Evolutionary conservation across 495 filamentous ascomycete genomes (phyloP).

Genomic region (Penicillium crystallinum): DNA sequence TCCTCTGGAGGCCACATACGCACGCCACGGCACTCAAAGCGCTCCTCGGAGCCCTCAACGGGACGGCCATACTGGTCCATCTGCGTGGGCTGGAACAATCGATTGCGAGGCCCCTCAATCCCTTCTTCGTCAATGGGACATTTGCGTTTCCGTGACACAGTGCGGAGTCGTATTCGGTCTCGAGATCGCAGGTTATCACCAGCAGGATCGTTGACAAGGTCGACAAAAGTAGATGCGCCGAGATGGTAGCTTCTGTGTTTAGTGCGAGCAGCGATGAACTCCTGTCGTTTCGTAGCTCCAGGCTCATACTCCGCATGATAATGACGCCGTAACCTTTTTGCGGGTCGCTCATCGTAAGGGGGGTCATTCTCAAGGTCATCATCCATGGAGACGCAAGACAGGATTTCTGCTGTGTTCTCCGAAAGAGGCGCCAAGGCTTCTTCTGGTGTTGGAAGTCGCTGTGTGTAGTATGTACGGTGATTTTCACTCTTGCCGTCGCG

Average conservation of each 20-base stretch:
- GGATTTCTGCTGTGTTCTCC: neutral
- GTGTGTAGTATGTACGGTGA: slow-evolving; percentile 64
- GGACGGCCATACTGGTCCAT: slow-evolving; percentile 19
- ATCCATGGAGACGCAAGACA: neutral
- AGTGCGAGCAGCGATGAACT: slow-evolving; percentile 53
- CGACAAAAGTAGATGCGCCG: slow-evolving; percentile 55
- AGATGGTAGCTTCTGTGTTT: slow-evolving; percentile 57
- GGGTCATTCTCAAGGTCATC: slow-evolving; percentile 24
- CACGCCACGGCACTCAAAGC: slow-evolving; percentile 47
- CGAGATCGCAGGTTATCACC: slow-evolving; percentile 30
- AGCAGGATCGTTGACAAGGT: slow-evolving; percentile 57
- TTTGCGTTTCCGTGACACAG: slow-evolving; percentile 41
- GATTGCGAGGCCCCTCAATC: slow-evolving; percentile 23
- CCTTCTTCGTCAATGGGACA: slow-evolving; percentile 37
- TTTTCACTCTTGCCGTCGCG: slow-evolving; percentile 52
- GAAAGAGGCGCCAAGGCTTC: slow-evolving; percentile 11
- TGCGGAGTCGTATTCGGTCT: slow-evolving; percentile 50
- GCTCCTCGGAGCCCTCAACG: slow-evolving; percentile 35
- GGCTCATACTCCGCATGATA: slow-evolving; percentile 45
- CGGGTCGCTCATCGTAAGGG: slow-evolving; percentile 32
- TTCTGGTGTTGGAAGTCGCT: slow-evolving; percentile 47
- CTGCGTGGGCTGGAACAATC: slow-evolving; percentile 34
- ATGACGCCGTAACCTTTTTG: slow-evolving; percentile 35
- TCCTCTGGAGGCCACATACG: slow-evolving; percentile 56
- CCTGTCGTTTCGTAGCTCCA: slow-evolving; percentile 34